Percentiles rank a stretch among this genome's conserved stretches.
phyloP scores from a whole-genome alignment of 1,284 basidiomycete genomes.

The Boletus hoseneyae region DNA sequence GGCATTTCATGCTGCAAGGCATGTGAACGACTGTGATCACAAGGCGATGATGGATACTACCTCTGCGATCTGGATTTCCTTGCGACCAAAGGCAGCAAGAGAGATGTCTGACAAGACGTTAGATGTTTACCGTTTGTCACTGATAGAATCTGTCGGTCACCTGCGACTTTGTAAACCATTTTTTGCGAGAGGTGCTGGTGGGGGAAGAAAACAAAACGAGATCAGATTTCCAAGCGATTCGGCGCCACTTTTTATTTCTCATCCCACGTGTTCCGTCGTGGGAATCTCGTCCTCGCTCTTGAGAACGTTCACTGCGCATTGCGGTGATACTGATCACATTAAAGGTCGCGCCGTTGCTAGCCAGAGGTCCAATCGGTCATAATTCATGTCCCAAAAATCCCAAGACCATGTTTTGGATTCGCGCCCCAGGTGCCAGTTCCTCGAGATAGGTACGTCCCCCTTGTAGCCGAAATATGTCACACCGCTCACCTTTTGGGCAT shows the following conservation, averaged over 20 bases:
- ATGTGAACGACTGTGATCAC: conserved; percentile 17
- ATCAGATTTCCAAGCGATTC: conserved; percentile 30
- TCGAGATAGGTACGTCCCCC: conserved; percentile 48
- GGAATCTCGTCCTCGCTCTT: conserved; percentile 19
- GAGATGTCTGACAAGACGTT: conserved; percentile 70
- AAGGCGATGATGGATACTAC: conserved; percentile 36
- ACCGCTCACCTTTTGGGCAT: conserved; percentile 4
- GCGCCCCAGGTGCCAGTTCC: conserved; percentile 47
- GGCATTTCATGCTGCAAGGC: conserved; percentile 79
- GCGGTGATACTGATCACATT: not conserved
- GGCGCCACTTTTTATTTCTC: conserved; percentile 37
- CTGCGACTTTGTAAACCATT: conserved; percentile 85
- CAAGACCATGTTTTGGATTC: not conserved
- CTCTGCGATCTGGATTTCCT: conserved; percentile 98
- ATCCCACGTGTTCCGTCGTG: conserved; percentile 31
- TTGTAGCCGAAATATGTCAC: conserved; percentile 3
- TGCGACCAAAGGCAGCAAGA: conserved; percentile 95
- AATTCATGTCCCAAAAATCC: conserved; percentile 10
- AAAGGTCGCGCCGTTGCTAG: not conserved
- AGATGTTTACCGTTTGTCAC: conserved; percentile 1
- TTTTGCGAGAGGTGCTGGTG: conserved; percentile 34
- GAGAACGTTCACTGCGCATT: conserved; percentile 10
- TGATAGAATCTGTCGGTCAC: conserved; percentile 36
- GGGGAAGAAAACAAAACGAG: conserved; percentile 36
- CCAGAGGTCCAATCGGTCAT: not conserved